phyloP scores from a whole-genome alignment of 1,284 basidiomycete genomes.

The Somion occarium region DNA sequence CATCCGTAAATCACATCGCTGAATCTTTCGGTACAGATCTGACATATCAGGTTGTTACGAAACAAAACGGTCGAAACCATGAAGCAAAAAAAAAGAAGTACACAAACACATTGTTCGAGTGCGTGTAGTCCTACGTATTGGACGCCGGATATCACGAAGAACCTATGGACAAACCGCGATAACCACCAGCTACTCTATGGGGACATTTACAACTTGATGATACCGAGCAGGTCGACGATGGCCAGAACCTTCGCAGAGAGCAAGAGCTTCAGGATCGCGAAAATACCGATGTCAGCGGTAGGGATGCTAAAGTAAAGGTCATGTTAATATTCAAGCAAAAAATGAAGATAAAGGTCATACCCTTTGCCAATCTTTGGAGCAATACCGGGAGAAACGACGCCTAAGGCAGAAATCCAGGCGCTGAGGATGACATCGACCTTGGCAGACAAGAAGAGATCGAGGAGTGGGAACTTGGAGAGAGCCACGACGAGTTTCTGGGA shows the following conservation, averaged over 20 bases:
- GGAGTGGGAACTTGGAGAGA: neutral
- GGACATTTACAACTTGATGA: constrained; percentile 4
- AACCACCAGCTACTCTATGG: no score
- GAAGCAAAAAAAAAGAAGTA: no score
- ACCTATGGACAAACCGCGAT: no score
- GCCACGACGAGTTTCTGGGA: neutral
- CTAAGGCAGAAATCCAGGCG: constrained; percentile 3
- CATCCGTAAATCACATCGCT: no score
- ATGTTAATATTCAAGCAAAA: no score
- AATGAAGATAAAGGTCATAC: neutral
- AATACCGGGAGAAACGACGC: neutral
- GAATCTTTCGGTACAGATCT: no score
- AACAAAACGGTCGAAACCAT: no score
- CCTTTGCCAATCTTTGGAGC: constrained; percentile 1
- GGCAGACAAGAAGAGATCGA: constrained; percentile 2
- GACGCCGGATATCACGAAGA: no score
- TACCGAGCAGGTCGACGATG: constrained; percentile 5
- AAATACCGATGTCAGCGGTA: constrained; percentile 2
- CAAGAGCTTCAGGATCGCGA: constrained; percentile 4
- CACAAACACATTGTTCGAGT: no score
- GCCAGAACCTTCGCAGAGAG: constrained; percentile 5
- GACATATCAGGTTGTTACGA: no score
- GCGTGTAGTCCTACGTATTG: no score
- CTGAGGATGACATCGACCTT: constrained; percentile 8
- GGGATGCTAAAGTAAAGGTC: constrained; percentile 5